A percentile compares a stretch with the other conserved stretches of the same genome.
phyloP scores from a whole-genome alignment of 345 rosid species.

The Noccaea bulbosa region DNA sequence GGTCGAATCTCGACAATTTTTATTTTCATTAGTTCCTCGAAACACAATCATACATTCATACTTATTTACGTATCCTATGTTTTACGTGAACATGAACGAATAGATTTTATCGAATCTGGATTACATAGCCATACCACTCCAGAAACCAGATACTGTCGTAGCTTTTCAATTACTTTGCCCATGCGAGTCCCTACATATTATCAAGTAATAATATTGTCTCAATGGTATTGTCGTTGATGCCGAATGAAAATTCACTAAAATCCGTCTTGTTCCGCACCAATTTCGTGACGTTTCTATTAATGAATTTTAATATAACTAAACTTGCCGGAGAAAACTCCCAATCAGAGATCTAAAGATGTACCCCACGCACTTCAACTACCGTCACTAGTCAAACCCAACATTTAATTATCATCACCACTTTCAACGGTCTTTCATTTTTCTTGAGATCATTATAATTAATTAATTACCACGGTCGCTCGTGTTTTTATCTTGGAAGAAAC shows the following conservation, averaged over 20 bases:
- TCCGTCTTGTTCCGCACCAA: no score
- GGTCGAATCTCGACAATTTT: conserved; percentile 1
- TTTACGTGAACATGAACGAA: conserved; percentile 11
- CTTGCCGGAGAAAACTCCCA: conserved; percentile 25
- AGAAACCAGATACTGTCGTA: no score
- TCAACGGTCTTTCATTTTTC: conserved; percentile 29
- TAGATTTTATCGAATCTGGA: no score
- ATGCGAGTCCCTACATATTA: not conserved
- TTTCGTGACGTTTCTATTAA: no score
- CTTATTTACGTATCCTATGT: not conserved
- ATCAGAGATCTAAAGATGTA: conserved; percentile 19
- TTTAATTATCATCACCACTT: conserved; percentile 36
- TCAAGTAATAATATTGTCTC: not conserved
- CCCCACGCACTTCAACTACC: conserved; percentile 43
- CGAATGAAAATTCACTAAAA: no score
- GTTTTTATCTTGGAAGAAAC: conserved; percentile 14
- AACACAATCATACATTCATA: conserved; percentile 35
- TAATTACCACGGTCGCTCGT: conserved; percentile 23
- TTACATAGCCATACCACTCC: no score
- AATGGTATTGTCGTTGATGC: not conserved
- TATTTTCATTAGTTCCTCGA: not conserved
- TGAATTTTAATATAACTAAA: not conserved
- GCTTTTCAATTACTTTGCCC: no score
- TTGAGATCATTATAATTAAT: conserved; percentile 26
- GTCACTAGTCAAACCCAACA: conserved; percentile 46